Evolutionary conservation across 148 eudicot species (phyloP).

Genomic region (Linanthus parryae): DNA sequence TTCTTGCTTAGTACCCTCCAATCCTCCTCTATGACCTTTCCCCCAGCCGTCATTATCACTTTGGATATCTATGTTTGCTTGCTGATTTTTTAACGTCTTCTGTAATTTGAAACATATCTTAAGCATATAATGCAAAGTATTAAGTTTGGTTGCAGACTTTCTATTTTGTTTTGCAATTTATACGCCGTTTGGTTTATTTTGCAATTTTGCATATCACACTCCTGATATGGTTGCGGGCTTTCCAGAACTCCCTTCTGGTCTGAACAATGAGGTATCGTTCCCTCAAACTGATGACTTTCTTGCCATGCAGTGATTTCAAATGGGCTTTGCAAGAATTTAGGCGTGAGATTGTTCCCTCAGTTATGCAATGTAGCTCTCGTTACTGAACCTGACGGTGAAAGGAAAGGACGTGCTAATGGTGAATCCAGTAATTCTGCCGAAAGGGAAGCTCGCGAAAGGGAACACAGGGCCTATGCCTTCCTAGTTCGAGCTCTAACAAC

Average conservation of each 20-base stretch:
- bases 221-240: neutral
- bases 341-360: constrained; percentile 3
- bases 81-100: too few species aligned
- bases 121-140: too few species aligned
- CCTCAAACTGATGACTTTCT: neutral
- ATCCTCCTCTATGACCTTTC: too few species aligned
- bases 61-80: too few species aligned
- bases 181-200: too few species aligned
- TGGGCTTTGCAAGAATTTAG: constrained; percentile 5
- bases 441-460: constrained; percentile 34
- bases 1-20: too few species aligned
- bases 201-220: too few species aligned
- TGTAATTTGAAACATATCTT: too few species aligned
- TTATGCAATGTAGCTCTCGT: neutral
- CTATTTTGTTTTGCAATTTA: too few species aligned
- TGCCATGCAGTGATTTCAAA: constrained; percentile 8
- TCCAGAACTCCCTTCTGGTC: neutral
- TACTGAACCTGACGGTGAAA: neutral
- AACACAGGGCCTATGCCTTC: constrained; percentile 47
- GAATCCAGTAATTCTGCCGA: neutral
- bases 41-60: too few species aligned
- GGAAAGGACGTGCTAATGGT: neutral
- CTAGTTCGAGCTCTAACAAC: constrained; percentile 44
- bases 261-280: constrained; percentile 1
- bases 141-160: too few species aligned